phyloP scores from a whole-genome alignment of 1,139 yeast genomes.

The Geotrichum carabidarum region DNA sequence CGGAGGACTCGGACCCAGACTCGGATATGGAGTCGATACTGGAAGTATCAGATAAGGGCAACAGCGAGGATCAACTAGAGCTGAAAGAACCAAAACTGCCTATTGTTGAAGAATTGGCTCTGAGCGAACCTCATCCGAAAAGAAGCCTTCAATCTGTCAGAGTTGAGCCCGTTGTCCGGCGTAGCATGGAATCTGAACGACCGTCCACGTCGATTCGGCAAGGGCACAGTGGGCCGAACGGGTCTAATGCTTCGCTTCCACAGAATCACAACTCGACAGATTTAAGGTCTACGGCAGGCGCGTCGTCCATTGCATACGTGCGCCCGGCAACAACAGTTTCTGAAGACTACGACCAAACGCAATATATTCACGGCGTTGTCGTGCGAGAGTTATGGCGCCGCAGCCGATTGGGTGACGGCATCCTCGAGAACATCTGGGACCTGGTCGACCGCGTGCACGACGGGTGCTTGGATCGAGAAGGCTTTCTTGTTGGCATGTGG shows the following conservation, averaged over 20 bases:
- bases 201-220: no score
- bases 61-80: no score
- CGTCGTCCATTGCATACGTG: conserved; percentile 35
- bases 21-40: conserved; percentile 1
- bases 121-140: no score
- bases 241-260: no score
- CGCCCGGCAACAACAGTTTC: not conserved
- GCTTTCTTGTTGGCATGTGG: conserved; percentile 94
- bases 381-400: conserved; percentile 78
- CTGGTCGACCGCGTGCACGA: conserved; percentile 72
- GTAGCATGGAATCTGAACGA: no score
- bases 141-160: no score
- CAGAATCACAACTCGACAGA: not conserved
- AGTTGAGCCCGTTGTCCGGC: no score
- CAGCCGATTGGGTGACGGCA: conserved; percentile 61
- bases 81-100: no score
- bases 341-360: conserved; percentile 38
- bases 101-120: no score
- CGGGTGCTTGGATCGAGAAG: conserved; percentile 72
- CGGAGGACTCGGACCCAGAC: conserved; percentile 22
- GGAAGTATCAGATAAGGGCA: not conserved
- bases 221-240: no score
- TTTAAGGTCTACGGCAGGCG: not conserved
- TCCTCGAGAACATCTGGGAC: conserved; percentile 66
- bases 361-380: conserved; percentile 58